Percentiles rank a stretch among this genome's conserved stretches.
phyloP scores from a whole-genome alignment of 768 basidiomycete species.

The Leucosporidium scottii region DNA sequence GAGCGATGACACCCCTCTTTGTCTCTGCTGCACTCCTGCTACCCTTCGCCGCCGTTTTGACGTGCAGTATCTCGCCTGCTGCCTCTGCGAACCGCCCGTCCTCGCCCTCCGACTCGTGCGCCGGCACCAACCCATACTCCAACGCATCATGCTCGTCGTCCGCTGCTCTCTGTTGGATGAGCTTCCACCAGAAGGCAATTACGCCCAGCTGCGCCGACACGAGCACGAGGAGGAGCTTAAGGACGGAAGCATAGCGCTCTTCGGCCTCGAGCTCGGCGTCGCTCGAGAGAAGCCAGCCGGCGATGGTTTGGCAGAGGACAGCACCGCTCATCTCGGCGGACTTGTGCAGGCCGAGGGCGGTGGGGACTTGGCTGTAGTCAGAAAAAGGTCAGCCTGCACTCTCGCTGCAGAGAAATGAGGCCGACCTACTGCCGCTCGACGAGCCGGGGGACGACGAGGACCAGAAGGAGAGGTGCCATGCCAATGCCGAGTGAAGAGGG shows the following conservation, averaged over 20 bases:
- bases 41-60: neutral
- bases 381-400: neutral
- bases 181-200: constrained; percentile 10
- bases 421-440: constrained; percentile 9
- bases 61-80: neutral
- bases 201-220: constrained; percentile 7
- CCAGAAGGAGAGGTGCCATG: neutral
- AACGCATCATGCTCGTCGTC: constrained; percentile 13
- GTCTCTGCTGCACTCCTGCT: neutral
- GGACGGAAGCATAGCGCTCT: neutral
- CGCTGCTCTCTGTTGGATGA: neutral
- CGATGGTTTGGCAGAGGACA: neutral
- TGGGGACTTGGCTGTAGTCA: neutral
- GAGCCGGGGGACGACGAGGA: constrained; percentile 17
- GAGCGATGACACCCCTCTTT: neutral
- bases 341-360: neutral
- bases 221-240: neutral
- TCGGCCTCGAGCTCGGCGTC: neutral
- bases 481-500: constrained; percentile 9
- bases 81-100: neutral
- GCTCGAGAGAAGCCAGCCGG: neutral
- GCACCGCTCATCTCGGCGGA: constrained; percentile 9
- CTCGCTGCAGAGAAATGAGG: neutral
- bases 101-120: neutral
- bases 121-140: neutral